phyloP scores from a whole-genome alignment of 495 filamentous ascomycete genomes.

The Amorphotheca resinae region DNA sequence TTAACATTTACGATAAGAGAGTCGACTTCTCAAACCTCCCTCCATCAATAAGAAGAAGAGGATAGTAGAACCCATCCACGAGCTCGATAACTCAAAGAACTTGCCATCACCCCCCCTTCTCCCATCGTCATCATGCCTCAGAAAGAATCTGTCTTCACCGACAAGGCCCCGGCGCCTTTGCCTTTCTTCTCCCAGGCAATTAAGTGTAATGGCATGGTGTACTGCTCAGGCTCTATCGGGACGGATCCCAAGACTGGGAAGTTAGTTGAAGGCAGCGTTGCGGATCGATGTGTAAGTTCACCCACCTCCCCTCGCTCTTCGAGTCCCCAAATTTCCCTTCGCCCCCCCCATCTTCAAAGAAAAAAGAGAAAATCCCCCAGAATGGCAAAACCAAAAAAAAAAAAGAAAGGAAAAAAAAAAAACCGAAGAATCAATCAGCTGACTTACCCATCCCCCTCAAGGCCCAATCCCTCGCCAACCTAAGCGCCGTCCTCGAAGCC shows the following conservation, averaged over 20 bases:
- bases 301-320: too few relatives aligned
- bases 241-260: conserved; percentile 36
- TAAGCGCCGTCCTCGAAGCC: conserved; percentile 25
- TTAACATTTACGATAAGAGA: too few relatives aligned
- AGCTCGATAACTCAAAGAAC: too few relatives aligned
- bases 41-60: too few relatives aligned
- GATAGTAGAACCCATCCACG: too few relatives aligned
- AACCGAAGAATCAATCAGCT: too few relatives aligned
- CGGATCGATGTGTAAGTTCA: conserved; percentile 41
- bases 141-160: conserved; percentile 31
- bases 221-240: conserved; percentile 43
- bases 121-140: conserved; percentile 11
- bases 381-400: too few relatives aligned
- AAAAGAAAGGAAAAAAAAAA: too few relatives aligned
- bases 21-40: too few relatives aligned
- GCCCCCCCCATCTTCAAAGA: conserved; percentile 10
- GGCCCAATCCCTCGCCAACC: conserved; percentile 44
- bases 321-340: neutral
- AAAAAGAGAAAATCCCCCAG: too few relatives aligned
- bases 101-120: too few relatives aligned
- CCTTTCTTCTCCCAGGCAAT: conserved; percentile 45
- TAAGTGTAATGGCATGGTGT: conserved; percentile 43
- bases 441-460: conserved; percentile 6
- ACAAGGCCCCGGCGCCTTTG: conserved; percentile 40
- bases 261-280: conserved; percentile 39